Percentiles rank a stretch among this genome's conserved stretches.
phyloP scores from a whole-genome alignment of 208 protist species.

The Herpetomonas muscarum region DNA sequence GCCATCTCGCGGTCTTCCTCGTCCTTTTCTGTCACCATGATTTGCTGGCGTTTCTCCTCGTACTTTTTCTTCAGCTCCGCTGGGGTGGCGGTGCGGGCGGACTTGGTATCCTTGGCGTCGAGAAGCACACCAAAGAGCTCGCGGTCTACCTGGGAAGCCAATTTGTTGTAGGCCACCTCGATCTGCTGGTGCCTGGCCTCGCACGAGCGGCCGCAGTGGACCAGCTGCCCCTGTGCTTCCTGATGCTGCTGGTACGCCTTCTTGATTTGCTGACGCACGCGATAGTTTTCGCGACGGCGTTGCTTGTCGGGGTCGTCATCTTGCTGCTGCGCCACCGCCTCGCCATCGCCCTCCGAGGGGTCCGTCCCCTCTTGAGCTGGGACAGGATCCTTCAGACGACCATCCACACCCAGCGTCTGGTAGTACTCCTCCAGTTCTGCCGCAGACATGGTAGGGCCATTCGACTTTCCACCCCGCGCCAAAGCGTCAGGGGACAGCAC shows the following conservation, averaged over 20 bases:
- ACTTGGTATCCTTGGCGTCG: conserved; percentile 75
- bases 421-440: conserved; percentile 72
- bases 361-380: background rate
- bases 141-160: conserved; percentile 78
- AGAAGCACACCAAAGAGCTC: conserved; percentile 81
- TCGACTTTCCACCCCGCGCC: background rate
- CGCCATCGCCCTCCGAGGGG: background rate
- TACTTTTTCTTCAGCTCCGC: conserved; percentile 65
- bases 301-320: conserved; percentile 51
- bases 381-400: conserved; percentile 23
- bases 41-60: conserved; percentile 62
- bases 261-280: conserved; percentile 68
- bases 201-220: conserved; percentile 71
- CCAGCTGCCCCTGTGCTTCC: conserved; percentile 66
- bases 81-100: conserved; percentile 36
- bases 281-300: conserved; percentile 71
- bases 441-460: conserved; percentile 10
- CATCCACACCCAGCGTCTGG: conserved; percentile 59
- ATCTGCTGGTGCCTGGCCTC: conserved; percentile 75
- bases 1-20: conserved; percentile 77
- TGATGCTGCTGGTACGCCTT: conserved; percentile 58
- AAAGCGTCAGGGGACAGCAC: conserved; percentile 18
- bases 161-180: conserved; percentile 73
- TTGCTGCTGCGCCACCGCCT: background rate
- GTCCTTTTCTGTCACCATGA: conserved; percentile 56